Evolutionary conservation across 805 yeast genomes (phyloP).

Genomic region (Tetrapisispora nanseiensis): DNA sequence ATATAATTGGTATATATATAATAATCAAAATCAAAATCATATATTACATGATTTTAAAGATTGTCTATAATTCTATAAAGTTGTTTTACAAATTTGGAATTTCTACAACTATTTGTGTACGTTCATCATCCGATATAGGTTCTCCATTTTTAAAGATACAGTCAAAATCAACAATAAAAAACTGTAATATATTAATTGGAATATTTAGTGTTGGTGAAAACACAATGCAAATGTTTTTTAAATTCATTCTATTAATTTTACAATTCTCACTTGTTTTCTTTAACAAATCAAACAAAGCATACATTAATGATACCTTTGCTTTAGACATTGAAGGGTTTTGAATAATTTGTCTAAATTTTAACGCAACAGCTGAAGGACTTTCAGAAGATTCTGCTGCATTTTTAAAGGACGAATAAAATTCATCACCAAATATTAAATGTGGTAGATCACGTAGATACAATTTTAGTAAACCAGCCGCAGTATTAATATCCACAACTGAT

Average conservation of each 20-base stretch:
- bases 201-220: conserved; percentile 73
- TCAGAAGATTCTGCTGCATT: conserved; percentile 27
- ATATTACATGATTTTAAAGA: neutral
- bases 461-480: conserved; percentile 79
- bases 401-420: conserved; percentile 33
- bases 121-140: conserved; percentile 32
- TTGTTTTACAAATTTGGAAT: conserved; percentile 33
- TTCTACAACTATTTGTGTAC: conserved; percentile 43
- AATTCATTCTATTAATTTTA: conserved; percentile 70
- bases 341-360: conserved; percentile 29
- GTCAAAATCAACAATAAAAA: conserved; percentile 51
- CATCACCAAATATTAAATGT: conserved; percentile 52
- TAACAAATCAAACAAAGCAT: conserved; percentile 58
- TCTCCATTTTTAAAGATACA: conserved; percentile 48
- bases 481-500: conserved; percentile 53
- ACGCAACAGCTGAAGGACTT: conserved; percentile 22
- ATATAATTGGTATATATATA: neutral
- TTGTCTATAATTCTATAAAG: neutral
- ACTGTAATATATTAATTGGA: conserved; percentile 49
- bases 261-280: conserved; percentile 51
- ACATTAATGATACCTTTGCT: conserved; percentile 50
- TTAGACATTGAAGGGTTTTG: conserved; percentile 34
- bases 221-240: conserved; percentile 69
- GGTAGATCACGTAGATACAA: conserved; percentile 74
- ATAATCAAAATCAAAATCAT: neutral